These are phyloP conservation scores for Starmerella powellii DNA, from an alignment of 805 yeast genomes.

Conservation along the genomic window DNA sequence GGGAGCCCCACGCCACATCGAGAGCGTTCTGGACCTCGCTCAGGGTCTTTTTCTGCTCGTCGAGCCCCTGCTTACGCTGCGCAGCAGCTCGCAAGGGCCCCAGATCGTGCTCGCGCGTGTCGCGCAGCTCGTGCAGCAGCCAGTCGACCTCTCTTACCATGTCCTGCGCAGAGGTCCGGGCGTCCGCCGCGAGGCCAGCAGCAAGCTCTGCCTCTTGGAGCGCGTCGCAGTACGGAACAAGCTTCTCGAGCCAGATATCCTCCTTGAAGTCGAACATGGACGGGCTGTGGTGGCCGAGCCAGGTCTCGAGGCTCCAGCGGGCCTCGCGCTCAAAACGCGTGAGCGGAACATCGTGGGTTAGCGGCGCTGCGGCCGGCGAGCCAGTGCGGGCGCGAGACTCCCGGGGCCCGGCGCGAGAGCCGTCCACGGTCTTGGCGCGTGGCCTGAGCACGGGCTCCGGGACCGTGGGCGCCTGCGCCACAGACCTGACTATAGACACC, in stretches of 20 bases:
- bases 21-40: conserved; percentile 40
- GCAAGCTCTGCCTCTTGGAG: conserved; percentile 6
- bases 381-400: too few species aligned
- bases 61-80: conserved; percentile 38
- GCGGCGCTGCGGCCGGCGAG: too few species aligned
- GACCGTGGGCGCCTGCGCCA: conserved; percentile 11
- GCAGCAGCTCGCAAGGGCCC: conserved; percentile 52
- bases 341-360: neutral
- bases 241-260: conserved; percentile 7
- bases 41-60: conserved; percentile 34
- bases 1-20: conserved; percentile 45
- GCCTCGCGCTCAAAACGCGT: neutral
- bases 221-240: neutral
- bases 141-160: conserved; percentile 38
- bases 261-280: conserved; percentile 8
- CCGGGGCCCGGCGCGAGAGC: too few species aligned
- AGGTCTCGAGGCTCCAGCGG: conserved; percentile 10
- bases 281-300: conserved; percentile 17
- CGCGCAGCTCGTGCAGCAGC: conserved; percentile 41
- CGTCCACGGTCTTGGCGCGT: conserved; percentile 4
- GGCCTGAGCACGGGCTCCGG: conserved; percentile 20
- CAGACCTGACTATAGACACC: neutral
- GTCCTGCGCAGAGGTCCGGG: conserved; percentile 37
- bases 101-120: conserved; percentile 48
- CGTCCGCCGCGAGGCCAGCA: conserved; percentile 19